These are phyloP conservation scores for Rhynchosporium agropyri DNA, from an alignment of 2,329 filamentous ascomycete genomes.

Conservation along the genomic window DNA sequence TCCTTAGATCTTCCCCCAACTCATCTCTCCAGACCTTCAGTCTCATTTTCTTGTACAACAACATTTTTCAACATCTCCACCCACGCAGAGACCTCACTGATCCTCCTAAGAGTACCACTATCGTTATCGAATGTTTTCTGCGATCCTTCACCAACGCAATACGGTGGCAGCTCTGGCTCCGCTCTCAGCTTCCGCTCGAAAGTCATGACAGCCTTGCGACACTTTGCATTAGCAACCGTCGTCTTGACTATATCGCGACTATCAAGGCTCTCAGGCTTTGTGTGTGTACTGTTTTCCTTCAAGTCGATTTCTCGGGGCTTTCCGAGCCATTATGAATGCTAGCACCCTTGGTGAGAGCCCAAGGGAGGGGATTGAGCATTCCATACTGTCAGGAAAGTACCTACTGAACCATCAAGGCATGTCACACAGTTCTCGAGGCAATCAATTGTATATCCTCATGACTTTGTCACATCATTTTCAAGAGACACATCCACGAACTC, in stretches of 20 bases:
- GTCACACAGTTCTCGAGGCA: neutral
- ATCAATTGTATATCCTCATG: neutral
- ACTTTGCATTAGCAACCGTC: neutral
- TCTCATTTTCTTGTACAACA: neutral
- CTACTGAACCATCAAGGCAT: neutral
- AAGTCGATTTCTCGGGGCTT: neutral
- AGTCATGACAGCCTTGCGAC: neutral
- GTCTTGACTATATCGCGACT: neutral
- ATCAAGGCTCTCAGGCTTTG: neutral
- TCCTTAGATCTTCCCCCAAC: neutral
- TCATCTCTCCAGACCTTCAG: neutral
- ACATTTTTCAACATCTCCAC: neutral
- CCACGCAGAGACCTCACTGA: too few relatives aligned
- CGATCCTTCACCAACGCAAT: neutral
- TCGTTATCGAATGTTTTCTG: neutral
- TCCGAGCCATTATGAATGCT: neutral
- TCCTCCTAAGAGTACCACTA: too few relatives aligned
- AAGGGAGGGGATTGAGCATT: neutral
- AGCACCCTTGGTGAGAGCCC: neutral
- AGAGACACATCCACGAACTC: too few relatives aligned
- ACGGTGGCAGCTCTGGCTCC: neutral
- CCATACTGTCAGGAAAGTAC: neutral
- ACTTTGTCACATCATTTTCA: too few relatives aligned
- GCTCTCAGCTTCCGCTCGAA: neutral
- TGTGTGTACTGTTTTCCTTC: neutral